Percentiles rank a stretch among this genome's conserved stretches.
phyloP scores from a whole-genome alignment of 2,329 filamentous ascomycete species.

The Plenodomus biglobosus region DNA sequence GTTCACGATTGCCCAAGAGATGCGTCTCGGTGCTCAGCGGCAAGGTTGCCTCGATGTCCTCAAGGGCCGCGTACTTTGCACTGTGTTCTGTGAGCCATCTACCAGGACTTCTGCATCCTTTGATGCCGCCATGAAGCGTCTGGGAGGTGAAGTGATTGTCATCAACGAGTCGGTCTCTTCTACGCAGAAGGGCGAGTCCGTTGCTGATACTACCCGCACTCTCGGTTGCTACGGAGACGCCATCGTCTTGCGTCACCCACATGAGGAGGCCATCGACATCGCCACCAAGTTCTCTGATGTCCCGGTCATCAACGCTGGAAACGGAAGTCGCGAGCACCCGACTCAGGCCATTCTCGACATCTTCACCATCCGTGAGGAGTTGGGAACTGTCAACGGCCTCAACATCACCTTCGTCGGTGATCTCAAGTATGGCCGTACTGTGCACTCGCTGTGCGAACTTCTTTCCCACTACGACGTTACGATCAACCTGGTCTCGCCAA shows the following conservation, averaged over 20 bases:
- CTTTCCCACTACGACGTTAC: conserved; percentile 94
- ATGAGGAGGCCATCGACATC: conserved; percentile 75
- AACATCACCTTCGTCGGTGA: conserved; percentile 97
- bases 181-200: conserved; percentile 88
- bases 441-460: conserved; percentile 92
- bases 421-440: conserved; percentile 86
- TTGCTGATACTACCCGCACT: conserved; percentile 92
- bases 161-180: conserved; percentile 84
- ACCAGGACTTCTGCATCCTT: conserved; percentile 95
- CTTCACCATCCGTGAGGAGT: conserved; percentile 96
- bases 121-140: conserved; percentile 96
- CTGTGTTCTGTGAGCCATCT: conserved; percentile 96
- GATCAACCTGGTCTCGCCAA: conserved; percentile 87
- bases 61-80: conserved; percentile 81
- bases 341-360: conserved; percentile 97
- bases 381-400: conserved; percentile 91
- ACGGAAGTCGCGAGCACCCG: conserved; percentile 93
- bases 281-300: conserved; percentile 86
- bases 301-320: conserved; percentile 95
- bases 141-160: conserved; percentile 82
- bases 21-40: conserved; percentile 91
- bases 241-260: conserved; percentile 91
- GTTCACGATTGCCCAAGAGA: conserved; percentile 96
- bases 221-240: conserved; percentile 93
- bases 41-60: conserved; percentile 87